These are phyloP conservation scores for Pyricularia pennisetigena DNA, from an alignment of 2,329 filamentous ascomycete genomes.

Conservation along the genomic window DNA sequence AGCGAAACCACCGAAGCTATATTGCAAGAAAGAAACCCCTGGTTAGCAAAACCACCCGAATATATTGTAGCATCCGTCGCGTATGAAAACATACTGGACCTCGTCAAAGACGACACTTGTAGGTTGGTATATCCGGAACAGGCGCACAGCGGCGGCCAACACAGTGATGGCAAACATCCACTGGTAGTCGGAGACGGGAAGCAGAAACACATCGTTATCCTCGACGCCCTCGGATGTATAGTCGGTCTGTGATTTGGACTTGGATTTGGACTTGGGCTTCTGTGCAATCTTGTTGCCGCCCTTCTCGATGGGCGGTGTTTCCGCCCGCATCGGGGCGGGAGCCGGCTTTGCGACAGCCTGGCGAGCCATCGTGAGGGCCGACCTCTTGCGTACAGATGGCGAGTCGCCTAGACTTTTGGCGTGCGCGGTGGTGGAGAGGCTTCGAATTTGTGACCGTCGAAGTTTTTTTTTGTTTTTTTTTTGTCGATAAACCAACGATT, in stretches of 20 bases:
- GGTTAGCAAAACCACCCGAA: slow-evolving; percentile 11
- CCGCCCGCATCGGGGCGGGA: slow-evolving; percentile 2
- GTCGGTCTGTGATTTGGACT: slow-evolving; percentile 31
- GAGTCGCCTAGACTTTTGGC: not conserved
- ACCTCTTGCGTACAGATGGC: not conserved
- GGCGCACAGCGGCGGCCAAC: slow-evolving; percentile 66
- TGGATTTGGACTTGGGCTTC: slow-evolving; percentile 17
- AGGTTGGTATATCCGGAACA: slow-evolving; percentile 95
- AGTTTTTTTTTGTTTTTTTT: not conserved
- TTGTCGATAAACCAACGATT: not conserved
- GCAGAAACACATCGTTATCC: slow-evolving; percentile 85
- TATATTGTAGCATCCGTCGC: slow-evolving; percentile 1
- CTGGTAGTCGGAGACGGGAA: slow-evolving; percentile 77
- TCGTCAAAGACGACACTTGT: slow-evolving; percentile 97
- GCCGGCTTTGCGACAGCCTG: slow-evolving; percentile 6
- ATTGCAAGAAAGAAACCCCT: not conserved
- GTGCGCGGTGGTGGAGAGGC: not conserved
- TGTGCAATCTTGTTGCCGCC: slow-evolving; percentile 17
- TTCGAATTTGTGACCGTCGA: not conserved
- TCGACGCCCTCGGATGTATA: slow-evolving; percentile 72
- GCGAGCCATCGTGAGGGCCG: slow-evolving; percentile 8
- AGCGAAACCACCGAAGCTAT: slow-evolving; percentile 92
- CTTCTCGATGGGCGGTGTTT: slow-evolving; percentile 2
- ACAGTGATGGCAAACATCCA: slow-evolving; percentile 63
- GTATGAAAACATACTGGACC: slow-evolving; percentile 70